Percentiles rank a stretch among this genome's conserved stretches.
Evolutionary conservation across 1,284 basidiomycete genomes (phyloP).

Genomic region (Hemileia vastatrix): DNA sequence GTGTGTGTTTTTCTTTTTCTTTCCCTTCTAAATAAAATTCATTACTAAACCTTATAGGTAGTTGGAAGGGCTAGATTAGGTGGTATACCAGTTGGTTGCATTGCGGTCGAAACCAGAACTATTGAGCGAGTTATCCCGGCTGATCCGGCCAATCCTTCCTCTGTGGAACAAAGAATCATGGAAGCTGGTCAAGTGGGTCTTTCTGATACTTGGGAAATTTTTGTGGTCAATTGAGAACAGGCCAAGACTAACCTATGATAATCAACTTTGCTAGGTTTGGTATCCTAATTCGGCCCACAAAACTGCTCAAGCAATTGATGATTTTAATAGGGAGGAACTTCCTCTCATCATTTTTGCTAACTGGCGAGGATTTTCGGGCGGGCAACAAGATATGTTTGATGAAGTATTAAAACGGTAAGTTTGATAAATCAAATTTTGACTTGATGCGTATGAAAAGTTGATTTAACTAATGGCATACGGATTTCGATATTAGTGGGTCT

Average conservation of each 20-base stretch:
- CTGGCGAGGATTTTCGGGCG: constrained; percentile 99
- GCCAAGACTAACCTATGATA: too few species aligned
- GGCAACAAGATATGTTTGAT: constrained; percentile 85
- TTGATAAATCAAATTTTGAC: background rate
- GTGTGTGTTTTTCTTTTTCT: too few species aligned
- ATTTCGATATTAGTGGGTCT: constrained; percentile 38
- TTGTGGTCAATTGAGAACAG: background rate
- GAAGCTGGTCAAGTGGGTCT: constrained; percentile 71
- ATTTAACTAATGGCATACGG: background rate
- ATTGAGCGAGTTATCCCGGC: constrained; percentile 95
- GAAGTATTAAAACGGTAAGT: constrained; percentile 40
- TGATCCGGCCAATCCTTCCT: constrained; percentile 96
- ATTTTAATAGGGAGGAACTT: constrained; percentile 92
- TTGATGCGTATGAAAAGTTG: background rate
- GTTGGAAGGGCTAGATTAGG: constrained; percentile 91
- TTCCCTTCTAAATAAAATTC: background rate
- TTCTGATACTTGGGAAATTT: background rate
- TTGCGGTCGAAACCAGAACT: constrained; percentile 94
- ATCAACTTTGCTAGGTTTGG: constrained; percentile 55
- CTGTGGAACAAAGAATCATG: constrained; percentile 95
- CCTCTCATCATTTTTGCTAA: constrained; percentile 98
- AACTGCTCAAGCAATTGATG: constrained; percentile 97
- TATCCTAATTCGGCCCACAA: constrained; percentile 99
- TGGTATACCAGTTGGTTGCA: constrained; percentile 94
- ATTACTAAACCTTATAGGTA: constrained; percentile 43